Evolutionary conservation across 164 flowering plant genomes (phyloP), one percentile per base, ranked within the genome.

Genomic region (Piper betle): DNA sequence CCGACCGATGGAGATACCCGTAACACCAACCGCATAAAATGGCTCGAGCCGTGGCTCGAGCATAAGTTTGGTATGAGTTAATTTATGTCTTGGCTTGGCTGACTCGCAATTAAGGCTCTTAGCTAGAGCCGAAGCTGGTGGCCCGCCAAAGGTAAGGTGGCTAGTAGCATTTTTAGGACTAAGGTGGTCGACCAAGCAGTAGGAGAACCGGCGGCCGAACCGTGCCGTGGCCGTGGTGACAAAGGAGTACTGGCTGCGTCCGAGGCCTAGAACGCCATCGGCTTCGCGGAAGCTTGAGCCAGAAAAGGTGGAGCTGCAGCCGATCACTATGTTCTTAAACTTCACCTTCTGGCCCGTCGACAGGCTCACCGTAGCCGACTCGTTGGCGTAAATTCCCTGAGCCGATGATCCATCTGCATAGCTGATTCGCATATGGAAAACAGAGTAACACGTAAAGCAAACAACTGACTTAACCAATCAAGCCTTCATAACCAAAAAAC

Each of bases 231-330:
- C 85, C 42, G 64, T 71, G 4, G 62, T 4, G 1, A 82, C 74
- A 48, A 86, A 82, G 5, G 89, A 75, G 64, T 74, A 17, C 3
- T 64, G 65, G 74, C 74, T 66, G 58, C 63, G 75, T 38, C 86
- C 89, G 39, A 89, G 66, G 0, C 93, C 93, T 52, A 89, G 39
- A 0, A 89, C 78, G 4, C 96, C 96, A 68, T 89, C 89, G 1
- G 81, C 77, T 4, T 42, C 61, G 10, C 64, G 53, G 62, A 85
- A 73, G 58, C 64, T 68, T 3, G 38, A 56, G 8, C 86, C 89
- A 1, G 11, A 8, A 64, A 57, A 55, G 0, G 72, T 7, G 43
- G 70, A 39, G 52, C 77, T 82, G 75, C 96, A 88, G 0, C 96
- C 96, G 0, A 88, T 59, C 18, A 82, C 56, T 25, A 82, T 71